Evolutionary conservation across 305 asterid species (phyloP).

Genomic region (Solanum hybrid): DNA sequence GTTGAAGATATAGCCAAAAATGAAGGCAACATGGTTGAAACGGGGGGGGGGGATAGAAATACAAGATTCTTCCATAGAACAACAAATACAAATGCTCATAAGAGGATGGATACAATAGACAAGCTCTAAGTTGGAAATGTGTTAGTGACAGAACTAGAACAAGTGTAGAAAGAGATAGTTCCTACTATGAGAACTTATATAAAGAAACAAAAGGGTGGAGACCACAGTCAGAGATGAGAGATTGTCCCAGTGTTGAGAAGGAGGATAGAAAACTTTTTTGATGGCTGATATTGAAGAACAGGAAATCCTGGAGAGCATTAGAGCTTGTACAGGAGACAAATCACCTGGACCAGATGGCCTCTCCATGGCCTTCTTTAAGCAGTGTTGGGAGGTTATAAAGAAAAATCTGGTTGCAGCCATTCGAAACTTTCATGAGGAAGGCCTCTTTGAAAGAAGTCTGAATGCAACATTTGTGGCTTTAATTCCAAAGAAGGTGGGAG

Average conservation of each 20-base stretch:
- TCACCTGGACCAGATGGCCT: neutral
- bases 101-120: neutral
- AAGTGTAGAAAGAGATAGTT: neutral
- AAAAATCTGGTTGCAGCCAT: neutral
- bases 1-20: neutral
- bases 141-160: neutral
- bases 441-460: neutral
- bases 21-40: neutral
- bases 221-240: neutral
- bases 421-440: neutral
- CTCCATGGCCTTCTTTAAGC: neutral
- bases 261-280: neutral
- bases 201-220: neutral
- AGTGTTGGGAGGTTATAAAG: neutral
- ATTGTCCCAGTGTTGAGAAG: neutral
- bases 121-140: neutral
- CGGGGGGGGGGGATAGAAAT: neutral
- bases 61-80: neutral
- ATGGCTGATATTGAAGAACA: neutral
- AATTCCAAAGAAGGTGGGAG: neutral
- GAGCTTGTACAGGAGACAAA: neutral
- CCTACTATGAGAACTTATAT: neutral
- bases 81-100: neutral
- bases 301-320: neutral
- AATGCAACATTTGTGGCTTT: neutral